Evolutionary conservation across 2,329 filamentous ascomycete species (phyloP).

Genomic region (Nigrospora sphaerica): DNA sequence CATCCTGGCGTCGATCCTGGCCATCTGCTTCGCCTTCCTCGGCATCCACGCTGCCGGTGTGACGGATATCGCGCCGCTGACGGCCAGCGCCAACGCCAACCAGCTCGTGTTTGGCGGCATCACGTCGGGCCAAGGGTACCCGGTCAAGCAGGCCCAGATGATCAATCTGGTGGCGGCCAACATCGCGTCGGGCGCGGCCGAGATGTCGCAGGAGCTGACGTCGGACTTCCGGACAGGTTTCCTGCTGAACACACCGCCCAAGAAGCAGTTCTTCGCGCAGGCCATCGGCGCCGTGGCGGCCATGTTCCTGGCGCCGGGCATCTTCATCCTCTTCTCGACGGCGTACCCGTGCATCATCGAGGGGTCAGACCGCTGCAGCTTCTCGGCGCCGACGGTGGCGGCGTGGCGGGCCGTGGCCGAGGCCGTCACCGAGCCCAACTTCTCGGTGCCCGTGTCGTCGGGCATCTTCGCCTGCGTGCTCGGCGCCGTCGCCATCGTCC

Average conservation of each 20-base stretch:
- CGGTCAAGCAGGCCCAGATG: slow-evolving; percentile 45
- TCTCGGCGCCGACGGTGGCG: slow-evolving; percentile 54
- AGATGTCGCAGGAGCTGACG: slow-evolving; percentile 45
- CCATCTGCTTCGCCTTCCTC: slow-evolving; percentile 55
- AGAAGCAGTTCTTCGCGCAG: slow-evolving; percentile 61
- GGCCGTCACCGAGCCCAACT: slow-evolving; percentile 49
- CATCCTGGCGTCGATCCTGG: slow-evolving; percentile 47
- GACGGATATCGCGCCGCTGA: slow-evolving; percentile 57
- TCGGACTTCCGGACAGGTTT: slow-evolving; percentile 63
- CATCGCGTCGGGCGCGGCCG: slow-evolving; percentile 48
- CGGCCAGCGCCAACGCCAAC: slow-evolving; percentile 60
- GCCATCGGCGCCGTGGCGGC: slow-evolving; percentile 54
- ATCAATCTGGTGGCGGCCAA: slow-evolving; percentile 60
- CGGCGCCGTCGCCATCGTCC: slow-evolving; percentile 37
- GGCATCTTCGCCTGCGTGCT: slow-evolving; percentile 53
- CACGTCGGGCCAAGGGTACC: slow-evolving; percentile 45
- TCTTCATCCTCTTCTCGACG: slow-evolving; percentile 61
- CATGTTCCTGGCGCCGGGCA: slow-evolving; percentile 58
- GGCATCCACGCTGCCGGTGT: slow-evolving; percentile 54
- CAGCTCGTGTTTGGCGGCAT: slow-evolving; percentile 62
- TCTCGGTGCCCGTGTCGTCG: slow-evolving; percentile 45
- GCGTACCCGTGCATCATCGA: slow-evolving; percentile 62
- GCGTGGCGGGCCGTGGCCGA: slow-evolving; percentile 61
- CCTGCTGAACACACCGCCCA: slow-evolving; percentile 56
- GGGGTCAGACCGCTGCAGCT: slow-evolving; percentile 42